Conservation (phyloP, 1,284 basidiomycete species). For the Cryptococcus sp. region DNA sequence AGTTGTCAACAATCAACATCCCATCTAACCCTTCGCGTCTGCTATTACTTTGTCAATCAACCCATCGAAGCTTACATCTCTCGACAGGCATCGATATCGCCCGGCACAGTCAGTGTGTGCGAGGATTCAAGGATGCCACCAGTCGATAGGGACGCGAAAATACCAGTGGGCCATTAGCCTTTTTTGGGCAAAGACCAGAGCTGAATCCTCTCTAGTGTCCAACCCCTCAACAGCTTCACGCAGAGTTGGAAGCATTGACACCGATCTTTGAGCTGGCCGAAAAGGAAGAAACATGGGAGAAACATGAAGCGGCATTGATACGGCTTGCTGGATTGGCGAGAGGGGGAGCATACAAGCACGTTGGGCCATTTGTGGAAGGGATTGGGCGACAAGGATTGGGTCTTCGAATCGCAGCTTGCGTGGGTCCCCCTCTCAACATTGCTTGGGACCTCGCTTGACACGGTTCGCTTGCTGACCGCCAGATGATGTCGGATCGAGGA, state of each 20-base stretch:
- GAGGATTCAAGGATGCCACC: conserved; percentile 20
- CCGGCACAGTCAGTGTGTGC: too few species aligned
- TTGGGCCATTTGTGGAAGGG: conserved; percentile 36
- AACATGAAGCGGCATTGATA: conserved; percentile 42
- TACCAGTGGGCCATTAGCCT: conserved; percentile 24
- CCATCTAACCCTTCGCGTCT: not conserved
- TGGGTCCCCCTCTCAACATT: conserved; percentile 22
- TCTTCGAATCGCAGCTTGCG: conserved; percentile 41
- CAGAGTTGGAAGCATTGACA: conserved; percentile 38
- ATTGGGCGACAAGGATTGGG: conserved; percentile 44
- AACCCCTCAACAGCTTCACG: conserved; percentile 36
- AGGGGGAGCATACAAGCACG: conserved; percentile 46
- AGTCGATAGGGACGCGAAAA: conserved; percentile 35
- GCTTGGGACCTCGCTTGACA: not conserved
- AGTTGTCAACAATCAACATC: not conserved
- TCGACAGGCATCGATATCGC: not conserved
- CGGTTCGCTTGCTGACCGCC: too few species aligned
- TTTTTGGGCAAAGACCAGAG: too few species aligned
- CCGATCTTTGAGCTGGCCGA: conserved; percentile 40
- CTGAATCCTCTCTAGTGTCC: conserved; percentile 39
- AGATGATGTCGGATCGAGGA: conserved; percentile 51
- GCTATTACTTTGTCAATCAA: not conserved
- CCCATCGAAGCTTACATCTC: not conserved
- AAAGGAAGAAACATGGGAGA: conserved; percentile 48
- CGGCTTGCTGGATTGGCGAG: conserved; percentile 43